Base-by-base conservation (phyloP, 2,329 filamentous ascomycete species). In the Aspergillus unguis region DNA sequence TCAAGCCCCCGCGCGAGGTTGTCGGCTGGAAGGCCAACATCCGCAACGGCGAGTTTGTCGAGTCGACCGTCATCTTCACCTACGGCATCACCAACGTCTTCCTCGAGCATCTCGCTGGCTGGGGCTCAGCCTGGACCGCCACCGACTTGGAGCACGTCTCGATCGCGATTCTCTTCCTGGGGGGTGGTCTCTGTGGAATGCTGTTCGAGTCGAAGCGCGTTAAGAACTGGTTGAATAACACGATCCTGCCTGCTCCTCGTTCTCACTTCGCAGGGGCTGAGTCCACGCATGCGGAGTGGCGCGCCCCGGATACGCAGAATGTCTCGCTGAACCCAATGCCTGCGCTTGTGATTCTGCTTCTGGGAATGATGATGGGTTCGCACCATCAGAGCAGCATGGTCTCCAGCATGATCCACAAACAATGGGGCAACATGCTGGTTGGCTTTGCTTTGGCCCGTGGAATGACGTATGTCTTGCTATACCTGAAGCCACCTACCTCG, bases 281-380 rank as follows among this genome's bases (percentile, higher is more conserved):
- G 44, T 66, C 78, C 10, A 75, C 26, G 23, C 26, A 81, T 56
- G 74, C 80, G 62, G 65, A 73, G 17, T 82, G 83, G 68, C 73
- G 79, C 47, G 68, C 79, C 17, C 90, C 90, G 0, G 79, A 77
- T 50, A 82, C 84, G 6, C 92, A 95, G 69, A 74, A 77, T 9
- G 82, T 91, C 59, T 89, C 92, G 1, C 79, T 94, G 67, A 96
- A 97, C 69, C 92, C 92, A 0, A 83, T 97, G 61, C 94, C 92
- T 0, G 89, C 86, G 1, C 78, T 97, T 3, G 83, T 96, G 44
- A 92, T 97, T 60, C 77, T 96, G 53, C 77, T 96, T 1, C 78
- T 96, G 1, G 94, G 94, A 32, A 83, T 92, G 68, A 94, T 96
- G 88, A 97, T 97, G 92, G 87, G 87, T 65, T 90, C 88, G 27